Evolutionary conservation across 2,329 filamentous ascomycete species (phyloP), one percentile per base, ranked within the genome.

Genomic region (Dryadomyces quercivorus): DNA sequence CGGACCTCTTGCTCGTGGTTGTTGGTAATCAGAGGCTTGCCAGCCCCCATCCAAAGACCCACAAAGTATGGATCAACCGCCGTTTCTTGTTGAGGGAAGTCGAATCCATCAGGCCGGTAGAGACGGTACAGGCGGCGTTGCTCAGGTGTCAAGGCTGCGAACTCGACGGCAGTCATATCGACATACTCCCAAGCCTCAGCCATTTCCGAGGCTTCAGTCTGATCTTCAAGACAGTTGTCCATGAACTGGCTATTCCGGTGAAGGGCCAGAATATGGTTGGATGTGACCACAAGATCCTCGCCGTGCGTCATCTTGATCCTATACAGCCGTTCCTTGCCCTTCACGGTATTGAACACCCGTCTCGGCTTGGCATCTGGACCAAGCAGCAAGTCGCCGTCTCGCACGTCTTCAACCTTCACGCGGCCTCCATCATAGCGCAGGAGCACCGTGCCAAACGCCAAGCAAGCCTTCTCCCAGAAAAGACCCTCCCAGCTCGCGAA

Each of bases 401-500:
- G 65, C 47, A 76, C 74, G 57, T 75, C 69, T 62, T 76, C 69
- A 26, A 76, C 73, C 6, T 69, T 68, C 51, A 76, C 63, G 56
- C 70, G 64, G 20, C 64, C 68, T 54, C 70, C 66, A 61, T 75
- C 70, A 56, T 72, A 68, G 36, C 72, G 69, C 45, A 54, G n/a
- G 22, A 54, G 47, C 44, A 45, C 15, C 18, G 52, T 50, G 5
- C 46, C 46, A 38, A 45, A 50, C 2, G 70, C 62, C 51, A 65
- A 64, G 57, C 63, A 63, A 15, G 82, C 83, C 56, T 82, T 78
- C 63, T 89, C 85, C 87, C 91, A 95, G 65, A 95, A 96, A 3
- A 95, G 75, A 60, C 93, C 93, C 68, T 98, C 93, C 93, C 93
- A 98, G 0, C 86, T 93, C 2, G 91, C 88, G 66, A 98, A 97